Evolutionary conservation across 129 eudicot species (phyloP).

Genomic region (Sambucus nigra): DNA sequence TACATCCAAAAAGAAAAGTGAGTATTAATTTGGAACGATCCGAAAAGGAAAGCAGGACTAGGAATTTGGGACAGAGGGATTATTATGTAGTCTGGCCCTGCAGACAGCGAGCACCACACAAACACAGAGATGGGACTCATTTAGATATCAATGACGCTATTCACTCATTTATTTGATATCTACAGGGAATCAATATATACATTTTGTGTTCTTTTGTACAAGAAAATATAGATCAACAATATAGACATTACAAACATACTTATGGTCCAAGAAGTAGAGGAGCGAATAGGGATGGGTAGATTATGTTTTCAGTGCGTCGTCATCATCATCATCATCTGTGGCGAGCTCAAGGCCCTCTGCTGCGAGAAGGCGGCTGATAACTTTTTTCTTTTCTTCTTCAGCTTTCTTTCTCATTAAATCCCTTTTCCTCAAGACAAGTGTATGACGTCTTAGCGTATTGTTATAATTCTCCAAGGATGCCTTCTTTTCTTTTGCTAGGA

Average conservation of each 20-base stretch:
- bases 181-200: conserved; percentile 15
- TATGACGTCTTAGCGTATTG: conserved; percentile 69
- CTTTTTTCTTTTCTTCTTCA: conserved; percentile 70
- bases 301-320: not conserved
- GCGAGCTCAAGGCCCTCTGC: conserved; percentile 97
- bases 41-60: too few species aligned
- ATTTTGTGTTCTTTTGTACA: conserved; percentile 5
- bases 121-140: not conserved
- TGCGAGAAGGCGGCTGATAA: conserved; percentile 62
- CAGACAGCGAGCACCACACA: too few species aligned
- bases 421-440: conserved; percentile 79
- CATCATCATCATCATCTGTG: conserved; percentile 48
- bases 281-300: not conserved
- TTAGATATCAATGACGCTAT: too few species aligned
- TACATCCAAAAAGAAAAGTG: too few species aligned
- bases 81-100: too few species aligned
- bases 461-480: conserved; percentile 60
- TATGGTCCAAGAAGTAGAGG: not conserved
- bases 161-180: too few species aligned
- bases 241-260: conserved; percentile 16
- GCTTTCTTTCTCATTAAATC: conserved; percentile 84
- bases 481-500: conserved; percentile 78
- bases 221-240: conserved; percentile 11
- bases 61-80: not conserved
- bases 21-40: too few species aligned